phyloP scores from a whole-genome alignment of 2,329 filamentous ascomycete species.

The Triangularia setosa region DNA sequence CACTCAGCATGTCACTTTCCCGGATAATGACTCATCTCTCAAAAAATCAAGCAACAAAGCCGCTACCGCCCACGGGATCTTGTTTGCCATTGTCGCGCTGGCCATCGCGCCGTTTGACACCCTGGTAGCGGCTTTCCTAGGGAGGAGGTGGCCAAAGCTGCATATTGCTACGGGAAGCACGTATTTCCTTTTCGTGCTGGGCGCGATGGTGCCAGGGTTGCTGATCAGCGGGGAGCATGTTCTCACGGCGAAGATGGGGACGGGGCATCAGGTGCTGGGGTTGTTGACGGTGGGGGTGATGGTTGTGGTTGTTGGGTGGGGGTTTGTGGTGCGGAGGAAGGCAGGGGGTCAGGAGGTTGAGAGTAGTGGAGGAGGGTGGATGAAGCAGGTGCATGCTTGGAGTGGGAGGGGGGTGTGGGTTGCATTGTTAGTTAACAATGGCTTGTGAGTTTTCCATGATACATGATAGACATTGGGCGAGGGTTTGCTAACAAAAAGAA shows the following conservation, averaged over 20 bases:
- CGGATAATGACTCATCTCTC: not conserved
- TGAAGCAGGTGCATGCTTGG: conserved; percentile 23
- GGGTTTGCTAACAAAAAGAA: not conserved
- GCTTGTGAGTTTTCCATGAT: conserved; percentile 23
- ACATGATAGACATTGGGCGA: not conserved
- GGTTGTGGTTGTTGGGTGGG: conserved; percentile 16
- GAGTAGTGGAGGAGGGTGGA: conserved; percentile 15
- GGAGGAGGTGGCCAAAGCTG: conserved; percentile 19
- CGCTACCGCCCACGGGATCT: conserved; percentile 25
- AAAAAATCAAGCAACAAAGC: conserved; percentile 14
- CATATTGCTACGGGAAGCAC: conserved; percentile 17
- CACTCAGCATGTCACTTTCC: not conserved
- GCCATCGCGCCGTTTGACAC: conserved; percentile 26
- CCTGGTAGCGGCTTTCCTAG: conserved; percentile 19
- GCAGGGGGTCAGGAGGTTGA: conserved; percentile 11
- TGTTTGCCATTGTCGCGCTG: conserved; percentile 24
- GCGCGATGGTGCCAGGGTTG: conserved; percentile 26
- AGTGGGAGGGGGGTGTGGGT: conserved; percentile 25
- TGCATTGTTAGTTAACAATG: conserved; percentile 25
- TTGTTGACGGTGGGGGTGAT: conserved; percentile 23
- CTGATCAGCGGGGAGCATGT: conserved; percentile 22
- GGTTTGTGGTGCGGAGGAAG: conserved; percentile 16
- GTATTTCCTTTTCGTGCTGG: conserved; percentile 24
- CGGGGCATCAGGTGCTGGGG: conserved; percentile 27
- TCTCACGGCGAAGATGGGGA: conserved; percentile 22